These are phyloP conservation scores for Infundibulicybe gibba DNA, from an alignment of 768 basidiomycete species.

Conservation along the genomic window DNA sequence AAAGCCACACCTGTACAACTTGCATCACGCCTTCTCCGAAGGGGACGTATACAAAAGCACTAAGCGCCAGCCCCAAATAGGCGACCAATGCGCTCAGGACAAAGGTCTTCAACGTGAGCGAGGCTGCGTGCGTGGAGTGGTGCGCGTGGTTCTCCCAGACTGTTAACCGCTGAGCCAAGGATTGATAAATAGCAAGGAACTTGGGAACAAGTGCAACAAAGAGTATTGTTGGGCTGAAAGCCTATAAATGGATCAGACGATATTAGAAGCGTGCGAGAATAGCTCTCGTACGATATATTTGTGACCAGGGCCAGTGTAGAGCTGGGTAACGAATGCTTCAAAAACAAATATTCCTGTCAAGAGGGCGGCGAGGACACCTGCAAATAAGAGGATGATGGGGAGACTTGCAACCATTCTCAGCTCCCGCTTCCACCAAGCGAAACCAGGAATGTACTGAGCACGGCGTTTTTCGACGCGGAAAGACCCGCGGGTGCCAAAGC, in stretches of 20 bases:
- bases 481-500: slow-evolving; percentile 78
- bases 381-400: slow-evolving; percentile 74
- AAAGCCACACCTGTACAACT: slow-evolving; percentile 40
- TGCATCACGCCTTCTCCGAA: slow-evolving; percentile 86
- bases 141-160: slow-evolving; percentile 92
- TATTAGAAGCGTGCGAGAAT: background rate
- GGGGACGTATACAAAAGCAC: slow-evolving; percentile 95
- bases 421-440: slow-evolving; percentile 75
- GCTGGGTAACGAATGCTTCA: slow-evolving; percentile 84
- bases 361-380: slow-evolving; percentile 60
- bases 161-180: slow-evolving; percentile 65
- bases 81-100: slow-evolving; percentile 85
- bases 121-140: slow-evolving; percentile 70
- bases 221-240: slow-evolving; percentile 78
- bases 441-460: slow-evolving; percentile 49
- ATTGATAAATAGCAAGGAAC: slow-evolving; percentile 70
- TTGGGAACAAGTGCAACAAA: slow-evolving; percentile 81
- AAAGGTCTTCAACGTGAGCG: slow-evolving; percentile 89
- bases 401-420: slow-evolving; percentile 62
- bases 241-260: slow-evolving; percentile 33
- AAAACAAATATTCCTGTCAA: slow-evolving; percentile 82
- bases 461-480: slow-evolving; percentile 74
- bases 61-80: slow-evolving; percentile 86
- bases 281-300: slow-evolving; percentile 61
- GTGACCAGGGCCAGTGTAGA: slow-evolving; percentile 88